phyloP scores from a whole-genome alignment of 495 filamentous ascomycete genomes.

The Podospora pseudoanserina region DNA sequence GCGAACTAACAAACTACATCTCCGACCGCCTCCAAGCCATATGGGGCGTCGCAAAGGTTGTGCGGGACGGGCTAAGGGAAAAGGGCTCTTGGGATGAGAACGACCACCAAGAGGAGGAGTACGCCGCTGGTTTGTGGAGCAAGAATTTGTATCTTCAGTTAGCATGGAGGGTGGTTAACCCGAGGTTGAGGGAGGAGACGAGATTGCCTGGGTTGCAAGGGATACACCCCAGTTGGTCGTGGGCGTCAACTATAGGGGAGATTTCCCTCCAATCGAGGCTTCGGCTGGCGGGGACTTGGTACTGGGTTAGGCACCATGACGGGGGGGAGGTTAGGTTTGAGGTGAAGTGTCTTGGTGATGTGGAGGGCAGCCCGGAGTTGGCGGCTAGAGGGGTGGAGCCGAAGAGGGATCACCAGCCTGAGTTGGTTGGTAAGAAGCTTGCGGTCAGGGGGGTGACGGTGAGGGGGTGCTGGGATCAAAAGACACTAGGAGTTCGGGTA shows the following conservation, averaged over 20 bases:
- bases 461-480: too few species aligned
- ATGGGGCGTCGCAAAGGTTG: conserved; percentile 21
- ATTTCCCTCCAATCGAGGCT: conserved; percentile 1
- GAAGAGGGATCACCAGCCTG: neutral
- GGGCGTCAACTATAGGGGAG: conserved; percentile 7
- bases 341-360: neutral
- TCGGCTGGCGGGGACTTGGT: neutral
- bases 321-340: neutral
- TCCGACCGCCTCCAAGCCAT: conserved; percentile 16
- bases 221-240: conserved; percentile 9
- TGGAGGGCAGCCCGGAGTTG: neutral
- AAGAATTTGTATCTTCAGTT: conserved; percentile 11
- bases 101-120: conserved; percentile 12
- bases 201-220: neutral
- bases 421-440: neutral
- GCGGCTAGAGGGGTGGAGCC: neutral
- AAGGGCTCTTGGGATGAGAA: conserved; percentile 7
- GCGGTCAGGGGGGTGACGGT: too few species aligned
- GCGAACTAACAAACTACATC: conserved; percentile 4
- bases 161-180: conserved; percentile 14
- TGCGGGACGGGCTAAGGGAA: neutral
- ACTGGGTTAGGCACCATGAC: neutral
- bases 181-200: neutral
- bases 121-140: conserved; percentile 14
- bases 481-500: neutral